Evolutionary conservation across 148 eudicot genomes (phyloP).

Genomic region (Salicornia ramosissima): DNA sequence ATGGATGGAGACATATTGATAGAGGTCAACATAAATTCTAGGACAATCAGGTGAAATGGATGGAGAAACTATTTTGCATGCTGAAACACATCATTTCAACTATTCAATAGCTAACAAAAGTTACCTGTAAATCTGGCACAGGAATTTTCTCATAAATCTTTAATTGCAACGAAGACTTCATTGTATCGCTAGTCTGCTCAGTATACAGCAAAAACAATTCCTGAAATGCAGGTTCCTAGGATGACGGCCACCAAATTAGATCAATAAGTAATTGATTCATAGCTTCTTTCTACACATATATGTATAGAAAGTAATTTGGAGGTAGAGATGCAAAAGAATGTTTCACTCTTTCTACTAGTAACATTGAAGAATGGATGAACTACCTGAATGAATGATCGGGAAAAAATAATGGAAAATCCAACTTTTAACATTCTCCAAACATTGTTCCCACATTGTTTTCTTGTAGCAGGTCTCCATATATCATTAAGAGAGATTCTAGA

Average conservation of each 20-base stretch:
- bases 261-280: background rate
- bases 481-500: constrained; percentile 84
- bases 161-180: constrained; percentile 63
- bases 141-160: constrained; percentile 92
- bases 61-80: background rate
- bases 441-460: constrained; percentile 61
- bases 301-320: background rate
- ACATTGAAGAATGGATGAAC: constrained; percentile 9
- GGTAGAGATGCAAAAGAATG: constrained; percentile 2
- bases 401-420: constrained; percentile 66
- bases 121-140: constrained; percentile 86
- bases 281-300: background rate
- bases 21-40: background rate
- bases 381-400: constrained; percentile 83
- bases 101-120: constrained; percentile 15
- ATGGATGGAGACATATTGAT: background rate
- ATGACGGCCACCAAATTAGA: constrained; percentile 19
- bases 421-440: constrained; percentile 70
- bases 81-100: background rate
- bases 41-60: background rate
- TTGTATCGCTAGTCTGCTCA: constrained; percentile 42
- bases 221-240: constrained; percentile 89
- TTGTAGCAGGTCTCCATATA: constrained; percentile 89
- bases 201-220: constrained; percentile 82
- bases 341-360: background rate